A percentile compares a stretch with the other conserved stretches of the same genome.
phyloP scores from a whole-genome alignment of 2,329 filamentous ascomycete genomes.

The Fusarium guadeloupense region DNA sequence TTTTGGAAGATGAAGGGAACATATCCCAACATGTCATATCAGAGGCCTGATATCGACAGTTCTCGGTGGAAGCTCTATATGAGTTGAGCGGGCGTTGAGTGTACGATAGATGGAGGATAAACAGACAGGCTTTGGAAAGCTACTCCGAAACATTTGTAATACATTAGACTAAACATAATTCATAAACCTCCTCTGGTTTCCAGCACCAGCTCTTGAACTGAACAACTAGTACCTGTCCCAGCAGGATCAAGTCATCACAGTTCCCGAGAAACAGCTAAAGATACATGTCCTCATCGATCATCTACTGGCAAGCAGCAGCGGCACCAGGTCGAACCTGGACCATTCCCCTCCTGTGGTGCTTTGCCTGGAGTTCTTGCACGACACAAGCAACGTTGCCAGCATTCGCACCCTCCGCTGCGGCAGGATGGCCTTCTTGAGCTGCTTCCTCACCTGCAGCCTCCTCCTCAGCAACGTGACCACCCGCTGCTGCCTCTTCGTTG shows the following conservation, averaged over 20 bases:
- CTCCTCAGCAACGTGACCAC: too few relatives aligned
- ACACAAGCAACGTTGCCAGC: not conserved
- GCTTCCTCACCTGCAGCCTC: too few relatives aligned
- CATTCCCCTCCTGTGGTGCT: too few relatives aligned
- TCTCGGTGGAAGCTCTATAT: too few relatives aligned
- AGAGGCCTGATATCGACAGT: not conserved
- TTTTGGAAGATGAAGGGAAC: not conserved
- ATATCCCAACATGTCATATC: not conserved
- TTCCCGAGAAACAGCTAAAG: not conserved
- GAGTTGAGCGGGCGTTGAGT: too few relatives aligned
- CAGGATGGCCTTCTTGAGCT: too few relatives aligned
- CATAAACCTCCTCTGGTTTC: conserved; percentile 3
- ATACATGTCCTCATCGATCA: not conserved
- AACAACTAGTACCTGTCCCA: not conserved
- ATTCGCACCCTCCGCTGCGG: not conserved
- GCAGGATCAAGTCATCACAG: not conserved
- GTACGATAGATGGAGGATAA: not conserved
- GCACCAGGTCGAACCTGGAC: not conserved
- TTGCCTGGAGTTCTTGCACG: too few relatives aligned
- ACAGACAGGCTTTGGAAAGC: not conserved
- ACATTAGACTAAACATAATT: not conserved
- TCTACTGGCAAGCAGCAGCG: not conserved
- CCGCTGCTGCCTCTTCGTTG: too few relatives aligned
- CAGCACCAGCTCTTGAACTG: conserved; percentile 4
- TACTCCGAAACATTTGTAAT: not conserved